Conservation (phyloP, 2,329 filamentous ascomycete genomes). For the Fusarium dimerum region DNA sequence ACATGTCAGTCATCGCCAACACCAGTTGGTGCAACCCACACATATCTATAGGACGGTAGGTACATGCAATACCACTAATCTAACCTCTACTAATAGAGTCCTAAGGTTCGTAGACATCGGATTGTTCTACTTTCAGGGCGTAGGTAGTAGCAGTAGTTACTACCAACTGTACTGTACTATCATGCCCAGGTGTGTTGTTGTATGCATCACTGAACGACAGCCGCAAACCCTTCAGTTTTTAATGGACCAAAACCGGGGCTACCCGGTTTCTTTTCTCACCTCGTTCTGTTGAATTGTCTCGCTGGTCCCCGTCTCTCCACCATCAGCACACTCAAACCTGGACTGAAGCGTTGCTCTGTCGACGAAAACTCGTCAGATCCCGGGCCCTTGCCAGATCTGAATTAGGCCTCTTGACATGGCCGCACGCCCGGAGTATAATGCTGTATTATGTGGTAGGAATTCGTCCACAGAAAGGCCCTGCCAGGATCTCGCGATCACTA, state of each 20-base stretch:
- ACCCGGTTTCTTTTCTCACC: background rate
- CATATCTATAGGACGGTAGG: too few species aligned
- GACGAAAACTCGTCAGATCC: slow-evolving; percentile 29
- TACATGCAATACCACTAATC: too few species aligned
- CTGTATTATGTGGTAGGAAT: slow-evolving; percentile 19
- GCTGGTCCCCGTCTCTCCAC: slow-evolving; percentile 26
- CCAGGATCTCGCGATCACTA: slow-evolving; percentile 30
- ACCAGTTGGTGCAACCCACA: slow-evolving; percentile 21
- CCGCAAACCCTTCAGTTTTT: slow-evolving; percentile 24
- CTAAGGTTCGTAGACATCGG: too few species aligned
- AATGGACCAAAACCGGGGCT: slow-evolving; percentile 15
- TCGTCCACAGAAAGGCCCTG: slow-evolving; percentile 25
- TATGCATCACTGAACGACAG: slow-evolving; percentile 12
- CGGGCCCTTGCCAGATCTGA: slow-evolving; percentile 27
- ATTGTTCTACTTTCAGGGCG: slow-evolving; percentile 5
- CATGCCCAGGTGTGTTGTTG: too few species aligned
- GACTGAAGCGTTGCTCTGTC: slow-evolving; percentile 26
- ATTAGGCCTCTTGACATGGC: slow-evolving; percentile 24
- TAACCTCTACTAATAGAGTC: too few species aligned
- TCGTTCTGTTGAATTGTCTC: slow-evolving; percentile 5
- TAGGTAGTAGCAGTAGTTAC: background rate
- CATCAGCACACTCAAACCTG: slow-evolving; percentile 17
- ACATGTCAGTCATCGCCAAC: slow-evolving; percentile 27
- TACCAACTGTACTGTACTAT: too few species aligned
- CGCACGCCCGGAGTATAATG: slow-evolving; percentile 25